Evolutionary conservation across 2,329 filamentous ascomycete species (phyloP).

Genomic region (Penicillium sp.): DNA sequence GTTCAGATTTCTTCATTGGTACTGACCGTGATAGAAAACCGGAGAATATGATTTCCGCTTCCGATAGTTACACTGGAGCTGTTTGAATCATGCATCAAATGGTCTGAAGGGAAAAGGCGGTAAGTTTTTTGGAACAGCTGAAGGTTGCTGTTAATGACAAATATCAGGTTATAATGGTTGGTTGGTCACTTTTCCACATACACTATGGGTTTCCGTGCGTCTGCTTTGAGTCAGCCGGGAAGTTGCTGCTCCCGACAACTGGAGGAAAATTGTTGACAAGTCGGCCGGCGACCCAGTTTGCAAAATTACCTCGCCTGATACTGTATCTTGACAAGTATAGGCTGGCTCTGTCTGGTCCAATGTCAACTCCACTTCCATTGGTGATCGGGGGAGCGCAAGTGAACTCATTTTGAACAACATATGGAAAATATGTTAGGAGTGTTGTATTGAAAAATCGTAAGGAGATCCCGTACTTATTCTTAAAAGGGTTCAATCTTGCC

Average conservation of each 20-base stretch:
- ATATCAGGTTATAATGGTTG: neutral
- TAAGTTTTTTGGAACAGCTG: neutral
- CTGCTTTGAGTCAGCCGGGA: slow-evolving; percentile 11
- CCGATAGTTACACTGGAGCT: slow-evolving; percentile 4
- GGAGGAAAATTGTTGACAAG: slow-evolving; percentile 14
- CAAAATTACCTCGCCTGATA: slow-evolving; percentile 18
- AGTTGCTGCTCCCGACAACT: slow-evolving; percentile 12
- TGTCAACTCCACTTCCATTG: slow-evolving; percentile 1
- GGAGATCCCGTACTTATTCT: neutral
- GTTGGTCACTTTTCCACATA: neutral
- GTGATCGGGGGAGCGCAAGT: neutral
- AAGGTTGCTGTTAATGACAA: neutral
- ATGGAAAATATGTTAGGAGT: neutral
- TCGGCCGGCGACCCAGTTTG: slow-evolving; percentile 6
- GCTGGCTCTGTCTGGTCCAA: neutral
- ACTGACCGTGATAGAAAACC: slow-evolving; percentile 1
- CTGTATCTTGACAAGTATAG: slow-evolving; percentile 11
- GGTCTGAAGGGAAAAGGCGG: neutral
- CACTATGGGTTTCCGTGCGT: slow-evolving; percentile 14
- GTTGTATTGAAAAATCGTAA: neutral
- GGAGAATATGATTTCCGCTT: neutral
- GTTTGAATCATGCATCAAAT: neutral
- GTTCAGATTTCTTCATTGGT: neutral
- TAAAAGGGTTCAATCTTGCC: neutral
- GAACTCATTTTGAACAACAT: neutral